Base-by-base conservation (phyloP, 2,329 filamentous ascomycete genomes). In the Aspergillus neotritici region DNA sequence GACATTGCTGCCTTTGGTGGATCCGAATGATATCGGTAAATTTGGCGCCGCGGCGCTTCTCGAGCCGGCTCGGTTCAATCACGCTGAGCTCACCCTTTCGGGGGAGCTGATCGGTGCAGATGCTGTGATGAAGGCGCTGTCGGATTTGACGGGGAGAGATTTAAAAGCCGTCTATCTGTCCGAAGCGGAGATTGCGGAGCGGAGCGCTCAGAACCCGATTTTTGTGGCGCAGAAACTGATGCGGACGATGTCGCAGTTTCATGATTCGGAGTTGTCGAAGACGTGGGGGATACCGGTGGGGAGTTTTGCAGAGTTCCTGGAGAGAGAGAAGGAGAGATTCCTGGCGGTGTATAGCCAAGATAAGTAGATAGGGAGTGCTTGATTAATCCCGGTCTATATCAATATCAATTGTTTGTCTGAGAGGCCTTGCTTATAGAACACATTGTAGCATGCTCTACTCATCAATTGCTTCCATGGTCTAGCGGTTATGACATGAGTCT, bases 11-110 rank as follows among this genome's bases (percentile, higher is more conserved):
- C 67, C 72, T 1, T 55, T 75, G 47, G 58, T 75, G 5, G 73
- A 76, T 49, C 63, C 68, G 0, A 59, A 67, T 5, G 75, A 77
- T 21, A 74, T 78, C 35, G 76, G 69, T 0, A 59, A 51, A 6
- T 73, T 76, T 50, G 66, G 65, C 3, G 62, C 63, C 5, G 68
- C 68, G 0, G 73, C 71, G 0, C 60, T 78, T 13, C 49, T 68
- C 1, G 58, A 75, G 3, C 68, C 72, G 0, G 48, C 32, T 8
- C 61, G 59, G 32, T 78, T 75, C 46, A 37, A 65, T 21, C 55
- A 52, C n/a, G 54, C 68, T 46, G 65, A 64, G 29, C 60, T 78
- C 14, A 52, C 55, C 9, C 50, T 76, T 9, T 69, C 62, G 0
- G 67, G 71, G 0, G 70, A 77, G 44, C 52, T 65, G 34, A 37